A percentile compares a stretch with the other conserved stretches of the same genome.
Conservation (phyloP, 495 filamentous ascomycete genomes). For the Aspergillus conjunctus region DNA sequence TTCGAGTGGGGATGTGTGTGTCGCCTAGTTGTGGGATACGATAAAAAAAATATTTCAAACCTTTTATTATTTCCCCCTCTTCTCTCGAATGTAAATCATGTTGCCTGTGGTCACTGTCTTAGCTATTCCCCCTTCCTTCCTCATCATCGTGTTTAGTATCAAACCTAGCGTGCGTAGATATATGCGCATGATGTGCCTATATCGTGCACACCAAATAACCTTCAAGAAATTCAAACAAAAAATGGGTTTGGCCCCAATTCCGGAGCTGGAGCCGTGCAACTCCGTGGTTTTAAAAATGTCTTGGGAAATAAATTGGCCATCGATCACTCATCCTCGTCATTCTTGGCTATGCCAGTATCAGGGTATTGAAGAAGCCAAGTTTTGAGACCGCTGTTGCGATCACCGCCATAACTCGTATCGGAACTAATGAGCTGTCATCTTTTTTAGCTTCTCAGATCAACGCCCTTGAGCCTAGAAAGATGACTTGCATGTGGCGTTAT, state of each 20-base stretch:
- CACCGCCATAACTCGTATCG: not conserved
- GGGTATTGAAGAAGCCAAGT: not conserved
- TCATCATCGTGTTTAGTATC: constrained; percentile 13
- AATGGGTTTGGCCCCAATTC: too few species aligned
- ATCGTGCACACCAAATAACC: too few species aligned
- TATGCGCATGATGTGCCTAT: too few species aligned
- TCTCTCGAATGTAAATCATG: constrained; percentile 23
- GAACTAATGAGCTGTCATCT: not conserved
- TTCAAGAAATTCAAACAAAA: too few species aligned
- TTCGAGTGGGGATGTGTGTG: constrained; percentile 1
- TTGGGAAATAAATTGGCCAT: too few species aligned
- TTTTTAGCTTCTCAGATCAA: not conserved
- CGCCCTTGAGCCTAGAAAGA: not conserved
- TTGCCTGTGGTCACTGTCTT: constrained; percentile 18
- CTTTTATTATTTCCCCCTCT: not conserved
- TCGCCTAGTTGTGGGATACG: constrained; percentile 12
- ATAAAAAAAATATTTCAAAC: constrained; percentile 5
- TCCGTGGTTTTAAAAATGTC: too few species aligned
- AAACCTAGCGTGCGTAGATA: constrained; percentile 27
- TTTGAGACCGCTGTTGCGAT: not conserved
- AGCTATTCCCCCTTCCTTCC: constrained; percentile 12
- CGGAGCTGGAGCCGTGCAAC: too few species aligned
- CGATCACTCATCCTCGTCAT: too few species aligned
- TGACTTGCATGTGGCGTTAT: constrained; percentile 11
- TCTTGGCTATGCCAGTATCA: too few species aligned